These are phyloP conservation scores for Flaveria robusta DNA, from an alignment of 129 eudicot genomes.

Conservation along the genomic window DNA sequence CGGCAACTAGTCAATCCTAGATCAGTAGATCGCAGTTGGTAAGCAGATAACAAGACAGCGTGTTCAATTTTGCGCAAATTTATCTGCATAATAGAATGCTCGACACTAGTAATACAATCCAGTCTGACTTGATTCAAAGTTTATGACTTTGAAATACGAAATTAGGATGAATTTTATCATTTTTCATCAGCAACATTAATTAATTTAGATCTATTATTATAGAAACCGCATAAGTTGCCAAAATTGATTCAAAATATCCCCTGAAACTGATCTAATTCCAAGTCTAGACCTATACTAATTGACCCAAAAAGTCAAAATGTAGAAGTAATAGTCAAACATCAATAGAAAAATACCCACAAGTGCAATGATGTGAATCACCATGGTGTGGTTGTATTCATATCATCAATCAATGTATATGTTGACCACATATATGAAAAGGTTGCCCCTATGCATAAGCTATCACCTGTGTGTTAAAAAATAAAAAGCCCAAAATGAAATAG, in stretches of 20 bases:
- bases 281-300: neutral
- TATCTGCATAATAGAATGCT: too few species aligned
- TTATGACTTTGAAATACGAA: neutral
- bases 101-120: too few species aligned
- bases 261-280: neutral
- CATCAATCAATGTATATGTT: too few species aligned
- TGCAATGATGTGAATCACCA: neutral
- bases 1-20: too few species aligned
- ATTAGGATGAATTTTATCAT: neutral
- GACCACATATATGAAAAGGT: neutral
- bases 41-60: too few species aligned
- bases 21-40: too few species aligned
- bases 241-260: neutral
- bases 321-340: neutral
- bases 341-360: neutral
- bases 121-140: neutral
- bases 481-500: too few species aligned
- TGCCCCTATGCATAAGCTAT: too few species aligned
- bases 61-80: too few species aligned
- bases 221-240: neutral
- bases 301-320: constrained; percentile 23
- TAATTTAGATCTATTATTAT: neutral
- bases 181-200: constrained; percentile 3
- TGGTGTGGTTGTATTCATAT: too few species aligned
- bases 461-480: too few species aligned